A percentile compares a stretch with the other conserved stretches of the same genome.
These are phyloP conservation scores for Candida nemodendra DNA, from an alignment of 805 yeast genomes.

Conservation along the genomic window DNA sequence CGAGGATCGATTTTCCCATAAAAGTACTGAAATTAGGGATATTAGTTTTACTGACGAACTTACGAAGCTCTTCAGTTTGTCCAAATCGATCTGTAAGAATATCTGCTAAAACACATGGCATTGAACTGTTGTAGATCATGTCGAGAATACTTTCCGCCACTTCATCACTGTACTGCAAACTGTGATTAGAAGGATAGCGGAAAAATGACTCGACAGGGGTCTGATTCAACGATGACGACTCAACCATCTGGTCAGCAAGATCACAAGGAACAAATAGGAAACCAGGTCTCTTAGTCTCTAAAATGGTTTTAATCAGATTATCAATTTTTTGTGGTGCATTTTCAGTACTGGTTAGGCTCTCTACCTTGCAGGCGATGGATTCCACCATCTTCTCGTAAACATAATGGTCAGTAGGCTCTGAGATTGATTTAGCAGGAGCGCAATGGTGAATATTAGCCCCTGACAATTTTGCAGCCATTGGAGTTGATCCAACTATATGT, in stretches of 20 bases:
- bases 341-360: slow-evolving; percentile 42
- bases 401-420: slow-evolving; percentile 56
- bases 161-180: background rate
- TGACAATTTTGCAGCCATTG: slow-evolving; percentile 27
- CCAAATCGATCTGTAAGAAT: slow-evolving; percentile 63
- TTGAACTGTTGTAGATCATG: slow-evolving; percentile 48
- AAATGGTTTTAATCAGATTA: slow-evolving; percentile 54
- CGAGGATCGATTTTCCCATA: slow-evolving; percentile 70
- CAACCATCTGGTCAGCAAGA: slow-evolving; percentile 47
- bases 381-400: slow-evolving; percentile 64
- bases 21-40: slow-evolving; percentile 60
- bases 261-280: slow-evolving; percentile 78
- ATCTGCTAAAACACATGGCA: slow-evolving; percentile 73
- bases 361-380: slow-evolving; percentile 55
- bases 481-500: slow-evolving; percentile 82
- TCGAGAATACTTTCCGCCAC: slow-evolving; percentile 45
- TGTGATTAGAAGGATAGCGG: background rate
- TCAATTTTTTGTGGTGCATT: slow-evolving; percentile 65
- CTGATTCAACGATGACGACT: slow-evolving; percentile 28
- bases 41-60: slow-evolving; percentile 48
- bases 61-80: slow-evolving; percentile 42
- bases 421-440: slow-evolving; percentile 48
- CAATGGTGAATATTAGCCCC: slow-evolving; percentile 55
- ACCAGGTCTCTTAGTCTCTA: slow-evolving; percentile 71
- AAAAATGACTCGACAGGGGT: slow-evolving; percentile 2